Evolutionary conservation across 176 grass and related monocot genomes (phyloP), one percentile per base, ranked within the genome.

Genomic region (Urochloa ruziziensis): DNA sequence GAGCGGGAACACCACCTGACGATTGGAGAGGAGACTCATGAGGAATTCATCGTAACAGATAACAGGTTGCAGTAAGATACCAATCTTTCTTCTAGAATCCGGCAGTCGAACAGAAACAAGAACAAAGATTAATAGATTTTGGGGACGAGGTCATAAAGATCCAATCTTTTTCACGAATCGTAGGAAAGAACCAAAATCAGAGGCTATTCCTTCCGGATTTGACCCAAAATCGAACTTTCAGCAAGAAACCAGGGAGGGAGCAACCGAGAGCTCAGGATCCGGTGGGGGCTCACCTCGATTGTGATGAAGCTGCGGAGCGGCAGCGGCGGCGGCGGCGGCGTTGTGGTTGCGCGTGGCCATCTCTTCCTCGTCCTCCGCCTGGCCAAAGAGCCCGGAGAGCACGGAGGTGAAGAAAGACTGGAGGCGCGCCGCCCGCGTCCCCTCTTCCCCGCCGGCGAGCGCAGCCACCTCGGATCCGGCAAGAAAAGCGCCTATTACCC

Each of bases 341-440:
- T 89, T 84, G 42, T 87, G 87, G 62, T 64, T 84, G 68, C 77
- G 92, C 0, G 91, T 85, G 44, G 89, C 97, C 97, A 99, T 99
- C 73, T 71, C 70, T 85, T 83, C 71, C 39, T 36, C 71, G 32
- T 70, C 27, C 43, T 44, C 43, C 2, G 11, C 43, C 66, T 82
- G 72, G 12, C 82, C 6, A 28, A 95, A 93, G 77, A 93, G 15
- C 12, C 82, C 86, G 8, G 82, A 85, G 44, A 92, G 75, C 72
- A 91, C 86, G 23, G 90, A 88, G 28, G 88, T 60, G 77, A 95
- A 86, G 85, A 93, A 91, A 19, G 92, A 92, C 18, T 87, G 78
- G 82, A 97, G 69, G 51, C 82, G 75, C 74, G 76, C 75, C 14
- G 78, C 75, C 73, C 86, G 43, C 10, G 43, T 44, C 71, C 88